phyloP scores from a whole-genome alignment of 1,284 basidiomycete species.

The Tranzscheliella williamsii region DNA sequence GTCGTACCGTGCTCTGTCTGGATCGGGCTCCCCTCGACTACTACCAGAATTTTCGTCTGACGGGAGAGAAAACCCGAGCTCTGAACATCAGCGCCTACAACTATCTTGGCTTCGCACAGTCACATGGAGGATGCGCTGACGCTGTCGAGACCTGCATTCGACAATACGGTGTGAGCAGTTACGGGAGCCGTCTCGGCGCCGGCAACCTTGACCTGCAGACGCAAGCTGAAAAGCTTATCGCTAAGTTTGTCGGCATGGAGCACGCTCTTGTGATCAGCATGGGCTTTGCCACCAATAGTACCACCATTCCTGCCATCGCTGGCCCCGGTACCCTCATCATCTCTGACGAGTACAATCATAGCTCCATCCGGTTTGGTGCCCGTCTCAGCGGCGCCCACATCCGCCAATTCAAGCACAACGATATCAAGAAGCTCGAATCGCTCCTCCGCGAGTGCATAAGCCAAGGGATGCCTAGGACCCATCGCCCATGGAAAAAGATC shows the following conservation, averaged over 20 bases:
- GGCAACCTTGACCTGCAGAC: constrained; percentile 83
- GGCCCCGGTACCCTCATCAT: constrained; percentile 91
- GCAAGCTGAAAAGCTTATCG: constrained; percentile 82
- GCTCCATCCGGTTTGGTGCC: constrained; percentile 90
- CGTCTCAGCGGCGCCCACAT: constrained; percentile 86
- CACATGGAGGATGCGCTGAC: constrained; percentile 87
- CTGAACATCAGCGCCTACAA: constrained; percentile 99
- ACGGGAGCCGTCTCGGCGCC: constrained; percentile 78
- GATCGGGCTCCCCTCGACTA: constrained; percentile 84
- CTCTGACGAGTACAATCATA: constrained; percentile 96
- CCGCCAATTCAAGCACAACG: constrained; percentile 95
- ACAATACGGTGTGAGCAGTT: constrained; percentile 71
- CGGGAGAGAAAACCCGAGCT: constrained; percentile 78
- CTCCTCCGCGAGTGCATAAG: constrained; percentile 88
- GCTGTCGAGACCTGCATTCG: constrained; percentile 71
- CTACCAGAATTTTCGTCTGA: constrained; percentile 77
- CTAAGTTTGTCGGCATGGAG: constrained; percentile 85
- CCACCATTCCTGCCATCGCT: constrained; percentile 87
- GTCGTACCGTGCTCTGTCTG: constrained; percentile 83
- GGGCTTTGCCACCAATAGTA: constrained; percentile 98
- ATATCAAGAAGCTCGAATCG: constrained; percentile 80
- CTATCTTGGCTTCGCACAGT: constrained; percentile 97
- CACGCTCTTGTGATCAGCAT: constrained; percentile 88
- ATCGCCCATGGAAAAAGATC: constrained; percentile 99
- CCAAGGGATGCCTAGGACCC: constrained; percentile 95